phyloP scores from a whole-genome alignment of 177 flowering plant genomes.

The Telopea speciosissima region DNA sequence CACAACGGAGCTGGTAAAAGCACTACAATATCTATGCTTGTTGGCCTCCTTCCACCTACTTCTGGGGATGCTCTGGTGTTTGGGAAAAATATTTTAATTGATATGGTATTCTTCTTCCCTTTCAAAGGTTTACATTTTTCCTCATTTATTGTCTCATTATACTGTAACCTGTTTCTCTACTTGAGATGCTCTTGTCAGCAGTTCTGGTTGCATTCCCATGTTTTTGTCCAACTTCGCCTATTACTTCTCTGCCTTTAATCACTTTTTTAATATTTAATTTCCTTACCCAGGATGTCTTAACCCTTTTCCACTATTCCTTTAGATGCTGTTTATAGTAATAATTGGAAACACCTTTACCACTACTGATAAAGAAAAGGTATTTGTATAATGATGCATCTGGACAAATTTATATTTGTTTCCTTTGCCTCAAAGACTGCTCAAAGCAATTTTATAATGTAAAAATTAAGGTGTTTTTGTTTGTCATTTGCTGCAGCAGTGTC shows the following conservation, averaged over 20 bases:
- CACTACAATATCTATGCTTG: constrained; percentile 97
- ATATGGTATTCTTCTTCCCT: constrained; percentile 52
- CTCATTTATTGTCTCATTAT: neutral
- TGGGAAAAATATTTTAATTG: constrained; percentile 73
- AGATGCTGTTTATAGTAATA: no score
- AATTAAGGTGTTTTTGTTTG: neutral
- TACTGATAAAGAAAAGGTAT: neutral
- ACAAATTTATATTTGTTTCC: neutral
- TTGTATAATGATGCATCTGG: neutral
- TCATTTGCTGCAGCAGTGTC: neutral
- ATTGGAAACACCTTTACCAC: neutral
- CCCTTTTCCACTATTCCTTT: neutral
- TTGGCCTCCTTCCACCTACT: constrained; percentile 91
- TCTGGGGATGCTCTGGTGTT: constrained; percentile 93
- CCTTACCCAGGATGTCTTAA: no score
- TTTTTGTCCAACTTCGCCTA: neutral
- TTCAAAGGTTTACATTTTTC: neutral
- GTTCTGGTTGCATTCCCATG: neutral
- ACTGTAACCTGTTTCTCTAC: neutral
- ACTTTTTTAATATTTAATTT: no score
- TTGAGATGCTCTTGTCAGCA: neutral
- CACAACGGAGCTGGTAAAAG: constrained; percentile 99
- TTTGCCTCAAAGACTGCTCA: neutral
- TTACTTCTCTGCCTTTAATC: neutral
- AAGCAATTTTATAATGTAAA: neutral